These are phyloP conservation scores for Aspergillus nidulans DNA, from an alignment of 495 filamentous ascomycete species.

Conservation along the genomic window DNA sequence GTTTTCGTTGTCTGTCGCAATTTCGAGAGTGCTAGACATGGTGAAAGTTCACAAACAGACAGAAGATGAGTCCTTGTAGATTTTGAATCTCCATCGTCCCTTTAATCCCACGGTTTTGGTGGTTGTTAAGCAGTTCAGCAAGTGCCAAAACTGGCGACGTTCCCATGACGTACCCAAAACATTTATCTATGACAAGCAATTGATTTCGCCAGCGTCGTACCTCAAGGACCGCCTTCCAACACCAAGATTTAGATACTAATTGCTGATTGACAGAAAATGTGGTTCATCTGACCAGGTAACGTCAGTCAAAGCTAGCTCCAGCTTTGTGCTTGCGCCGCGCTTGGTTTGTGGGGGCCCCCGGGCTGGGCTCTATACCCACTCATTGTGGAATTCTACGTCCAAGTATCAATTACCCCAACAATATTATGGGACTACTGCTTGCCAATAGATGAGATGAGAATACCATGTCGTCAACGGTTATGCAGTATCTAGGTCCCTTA, in stretches of 20 bases:
- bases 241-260: background rate
- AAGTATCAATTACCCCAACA: no score
- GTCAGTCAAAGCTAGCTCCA: no score
- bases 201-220: background rate
- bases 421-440: no score
- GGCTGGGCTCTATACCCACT: no score
- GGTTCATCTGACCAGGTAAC: constrained; percentile 1
- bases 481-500: no score
- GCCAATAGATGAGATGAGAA: no score
- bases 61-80: background rate
- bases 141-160: background rate
- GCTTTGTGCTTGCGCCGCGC: background rate
- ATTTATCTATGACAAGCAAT: background rate
- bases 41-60: no score
- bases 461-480: no score
- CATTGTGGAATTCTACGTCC: no score
- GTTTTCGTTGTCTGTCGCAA: background rate
- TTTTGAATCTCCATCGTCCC: background rate
- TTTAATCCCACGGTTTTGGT: background rate
- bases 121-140: background rate
- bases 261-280: background rate
- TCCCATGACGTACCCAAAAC: constrained; percentile 6
- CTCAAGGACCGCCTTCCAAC: background rate
- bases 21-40: no score
- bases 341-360: constrained; percentile 1